Base-by-base conservation (phyloP, 768 basidiomycete species). In the Pisolithus albus region DNA sequence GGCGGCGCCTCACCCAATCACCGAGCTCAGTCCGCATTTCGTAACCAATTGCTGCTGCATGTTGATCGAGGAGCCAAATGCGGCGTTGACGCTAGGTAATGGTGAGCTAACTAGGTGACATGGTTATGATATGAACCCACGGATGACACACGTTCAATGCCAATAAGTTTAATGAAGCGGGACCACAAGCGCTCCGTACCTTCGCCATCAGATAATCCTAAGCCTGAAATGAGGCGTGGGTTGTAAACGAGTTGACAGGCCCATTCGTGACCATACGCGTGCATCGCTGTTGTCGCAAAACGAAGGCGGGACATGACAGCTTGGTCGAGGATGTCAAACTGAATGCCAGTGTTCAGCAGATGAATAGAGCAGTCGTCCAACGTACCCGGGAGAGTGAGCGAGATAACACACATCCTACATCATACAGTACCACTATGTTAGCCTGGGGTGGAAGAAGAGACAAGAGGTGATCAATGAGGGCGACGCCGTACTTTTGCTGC, bases 221-320 rank as follows among this genome's bases (percentile, higher is more conserved):
- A 32, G 2, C 56, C 50, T 6, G 32, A 4, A 3, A n/a, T 10
- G 10, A 57, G 23, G 13, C 16, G 18, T 5, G 53, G 53, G 28
- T 54, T 54, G 39, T 42, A 56, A 3, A 47, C 19, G 1, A 56
- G 46, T 30, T 56, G 55, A 28, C 55, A 52, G 59, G 65, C 54
- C 70, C 68, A 73, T 42, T 70, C 61, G 46, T 73, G 72, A 13
- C 64, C 67, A 49, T 70, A 72, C 0, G 70, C 70, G 53, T 76
- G 73, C 65, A 75, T 68, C 0, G 66, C 70, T 8, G 64, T 66
- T 0, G 69, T 70, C 0, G 62, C 64, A 41, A 70, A 71, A 0
- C 37, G 16, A 6, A 74, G 8, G 0, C 67, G 58, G 2, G 64
- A 62, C 42, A 24, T 23, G 41, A 42, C 23, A n/a, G 40, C 40